Evolutionary conservation across 2,329 filamentous ascomycete species (phyloP), one percentile per base, ranked within the genome.

Genomic region (Diaporthe aspalathi): DNA sequence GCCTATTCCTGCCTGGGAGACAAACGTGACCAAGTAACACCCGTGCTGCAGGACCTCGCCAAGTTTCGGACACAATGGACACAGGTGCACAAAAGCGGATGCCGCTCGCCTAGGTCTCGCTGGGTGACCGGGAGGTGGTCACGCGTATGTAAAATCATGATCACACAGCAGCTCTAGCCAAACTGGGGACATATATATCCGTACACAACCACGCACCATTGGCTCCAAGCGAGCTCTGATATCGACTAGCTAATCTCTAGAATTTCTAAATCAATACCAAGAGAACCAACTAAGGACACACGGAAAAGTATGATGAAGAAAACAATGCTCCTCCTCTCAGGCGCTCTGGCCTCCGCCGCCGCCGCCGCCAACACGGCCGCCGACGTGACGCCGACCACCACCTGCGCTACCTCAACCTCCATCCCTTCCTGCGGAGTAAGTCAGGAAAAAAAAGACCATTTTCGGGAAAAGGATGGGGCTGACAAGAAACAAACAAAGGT

Each of bases 271-370:
- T 2, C 6, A 12, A 38, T 2, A 7, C 6, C 2, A 38, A 38
- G 35, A 38, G 5, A 38, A 6, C 9, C 32, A 38, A 57, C 22
- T 9, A 35, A 24, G 5, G 17, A 5, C 1, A 9, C 87, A 9
- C 16, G 1, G 6, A 3, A n/a, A 27, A 24, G 3, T 27, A 68
- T 27, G 88, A n/a, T n/a, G n/a, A n/a, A n/a, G n/a, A 50, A 50
- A 43, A 7, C 29, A 2, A n/a, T 11, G 5, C 12, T 68, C 8
- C 14, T 17, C 16, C 53, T 68, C 8, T 5, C n/a, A n/a, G n/a
- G n/a, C n/a, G n/a, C n/a, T n/a, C n/a, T 27, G n/a, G 20, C 45
- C 22, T 43, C 43, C 27, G 17, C 7, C 7, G 9, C 60, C 29
- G 40, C 32, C 24, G 22, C 66, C 6, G 66, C 53, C 14, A 1